Evolutionary conservation across 2,329 filamentous ascomycete genomes (phyloP), one percentile per base, ranked within the genome.

Genomic region (Ceratocystis harringtonii): DNA sequence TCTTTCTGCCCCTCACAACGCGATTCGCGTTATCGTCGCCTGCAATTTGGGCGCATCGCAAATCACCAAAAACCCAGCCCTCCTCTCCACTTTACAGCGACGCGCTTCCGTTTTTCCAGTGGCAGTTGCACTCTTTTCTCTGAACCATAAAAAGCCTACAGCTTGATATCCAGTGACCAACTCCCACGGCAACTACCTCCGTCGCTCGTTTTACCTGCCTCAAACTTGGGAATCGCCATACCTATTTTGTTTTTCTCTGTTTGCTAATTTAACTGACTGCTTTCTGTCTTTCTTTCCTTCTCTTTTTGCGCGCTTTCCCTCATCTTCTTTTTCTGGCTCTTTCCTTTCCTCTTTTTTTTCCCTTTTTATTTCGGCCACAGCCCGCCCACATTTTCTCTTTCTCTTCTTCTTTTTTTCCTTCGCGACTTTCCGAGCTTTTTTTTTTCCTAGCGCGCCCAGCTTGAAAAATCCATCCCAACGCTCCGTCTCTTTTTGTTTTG

Each of bases 281-380:
- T 62, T 30, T 44, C 41, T 41, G 36, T 41, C 36, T 41, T 62
- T 32, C 52, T 30, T 36, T 58, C 28, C 30, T 41, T 48, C 43
- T 41, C 45, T 30, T 50, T 48, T 43, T 44, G 45, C 45, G 22
- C 43, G 60, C 60, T 12, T 43, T 52, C 48, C 48, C 48, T 52
- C 36, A 12, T 41, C 36, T 41, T 41, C 36, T 41, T 41, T 41
- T 41, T 41, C 10, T 41, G 22, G 48, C 48, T 52, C 10, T 28
- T 28, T 25, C 19, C 17, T 52, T 52, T 52, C 15, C 25, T 52
- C 25, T 50, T 48, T 48, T 48, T 45, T 22, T 32, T 32, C 52
- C 55, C 17, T 58, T 58, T 15, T 58, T 58, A 58, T 58, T 58
- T 58, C 55, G 55, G 55, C 43, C 61, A 28, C 61, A 50, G 36